Evolutionary conservation across 2,329 filamentous ascomycete species (phyloP), one percentile per base, ranked within the genome.

Genomic region (Niveomyces coronatus): DNA sequence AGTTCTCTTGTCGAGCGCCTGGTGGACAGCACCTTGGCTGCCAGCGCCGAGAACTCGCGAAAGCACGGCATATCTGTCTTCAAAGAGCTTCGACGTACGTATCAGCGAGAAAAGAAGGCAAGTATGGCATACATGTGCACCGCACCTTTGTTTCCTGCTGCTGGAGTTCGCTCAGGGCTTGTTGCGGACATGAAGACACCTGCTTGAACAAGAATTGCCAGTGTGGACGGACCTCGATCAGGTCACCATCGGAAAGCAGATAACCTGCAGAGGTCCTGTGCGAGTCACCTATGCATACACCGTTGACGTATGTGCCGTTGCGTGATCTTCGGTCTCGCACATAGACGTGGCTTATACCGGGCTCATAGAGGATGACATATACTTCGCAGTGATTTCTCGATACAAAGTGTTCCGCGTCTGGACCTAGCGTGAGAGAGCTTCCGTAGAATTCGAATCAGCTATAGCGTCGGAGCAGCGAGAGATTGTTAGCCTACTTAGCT

Each of bases 361-460:
- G 51, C 31, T 74, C 70, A 43, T 74, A 73, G 9, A 65, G 50
- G 28, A 76, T 55, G 2, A 66, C 67, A 49, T 75, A 77, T 22
- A 76, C 57, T 45, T 74, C 67, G 45, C 72, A 70, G 38, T 76
- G 72, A 18, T 64, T 60, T 36, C 69, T 64, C 2, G 73, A 76
- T 15, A 76, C 60, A 1, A 49, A 45, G 42, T 62, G 53, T 3
- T 60, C 46, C n/a, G 36, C 33, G 31, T 62, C 58, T 31, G 51
- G 49, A 9, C 53, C 48, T 27, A 76, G 61, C 16, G 51, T 48
- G 24, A 67, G 52, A 5, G 61, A 54, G 43, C 62, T 67, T 28
- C 11, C 27, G 18, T 15, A 9, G 5, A 2, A 11, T 37, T 5
- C 37, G 9, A 18, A 4, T 27, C 19, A 29, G 10, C 6, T 15